A percentile compares a stretch with the other conserved stretches of the same genome.
These are phyloP conservation scores for Ehretia macrophylla DNA, from an alignment of 257 asterid species.

Conservation along the genomic window DNA sequence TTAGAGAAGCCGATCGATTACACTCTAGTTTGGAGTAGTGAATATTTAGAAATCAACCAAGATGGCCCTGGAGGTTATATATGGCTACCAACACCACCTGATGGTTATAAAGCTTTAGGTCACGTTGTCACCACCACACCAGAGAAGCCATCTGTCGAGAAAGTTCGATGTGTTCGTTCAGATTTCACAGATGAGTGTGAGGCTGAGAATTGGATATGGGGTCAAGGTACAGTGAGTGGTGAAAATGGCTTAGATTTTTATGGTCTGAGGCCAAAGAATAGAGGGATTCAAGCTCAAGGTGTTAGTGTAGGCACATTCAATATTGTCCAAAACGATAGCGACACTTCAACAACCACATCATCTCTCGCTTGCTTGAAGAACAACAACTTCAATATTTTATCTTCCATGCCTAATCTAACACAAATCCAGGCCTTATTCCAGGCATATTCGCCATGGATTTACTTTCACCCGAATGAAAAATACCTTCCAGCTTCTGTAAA, in stretches of 20 bases:
- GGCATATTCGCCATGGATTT: constrained; percentile 59
- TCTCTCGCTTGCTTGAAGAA: constrained; percentile 61
- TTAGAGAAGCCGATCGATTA: constrained; percentile 64
- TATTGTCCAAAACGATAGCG: constrained; percentile 12
- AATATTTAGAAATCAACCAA: no score
- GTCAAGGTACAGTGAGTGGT: constrained; percentile 17
- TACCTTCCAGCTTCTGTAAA: constrained; percentile 73
- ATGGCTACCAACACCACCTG: constrained; percentile 76
- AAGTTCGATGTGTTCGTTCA: constrained; percentile 57
- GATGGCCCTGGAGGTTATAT: constrained; percentile 37
- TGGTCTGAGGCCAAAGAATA: constrained; percentile 42
- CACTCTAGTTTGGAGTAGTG: constrained; percentile 40
- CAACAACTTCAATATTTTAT: constrained; percentile 25
- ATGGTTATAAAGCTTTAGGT: constrained; percentile 66
- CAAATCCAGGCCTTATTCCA: constrained; percentile 45
- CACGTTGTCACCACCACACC: constrained; percentile 52
- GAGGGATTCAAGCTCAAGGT: constrained; percentile 50
- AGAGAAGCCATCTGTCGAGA: constrained; percentile 64
- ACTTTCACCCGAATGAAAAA: constrained; percentile 64
- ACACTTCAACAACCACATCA: constrained; percentile 5
- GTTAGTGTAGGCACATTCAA: constrained; percentile 46
- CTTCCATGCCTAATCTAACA: constrained; percentile 48
- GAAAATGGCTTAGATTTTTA: constrained; percentile 32
- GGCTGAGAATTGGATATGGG: constrained; percentile 60
- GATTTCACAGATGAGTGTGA: constrained; percentile 64